phyloP scores from a whole-genome alignment of 2,329 filamentous ascomycete species.

The Macroventuria anomochaeta region DNA sequence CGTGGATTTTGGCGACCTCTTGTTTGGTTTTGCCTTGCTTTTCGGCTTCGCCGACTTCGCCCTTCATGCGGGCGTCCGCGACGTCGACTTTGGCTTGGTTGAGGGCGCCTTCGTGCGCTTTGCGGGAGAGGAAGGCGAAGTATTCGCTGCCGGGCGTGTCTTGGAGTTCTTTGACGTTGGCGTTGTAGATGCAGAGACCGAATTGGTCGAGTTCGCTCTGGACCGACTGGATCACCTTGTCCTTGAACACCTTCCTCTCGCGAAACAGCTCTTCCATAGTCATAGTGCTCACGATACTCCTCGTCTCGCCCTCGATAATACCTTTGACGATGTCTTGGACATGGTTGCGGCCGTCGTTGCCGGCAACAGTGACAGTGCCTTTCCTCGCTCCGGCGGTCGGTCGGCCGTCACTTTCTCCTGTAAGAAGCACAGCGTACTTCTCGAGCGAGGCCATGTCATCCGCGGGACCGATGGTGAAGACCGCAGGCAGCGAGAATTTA shows the following conservation, averaged over 20 bases:
- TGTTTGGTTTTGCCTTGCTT: constrained; percentile 82
- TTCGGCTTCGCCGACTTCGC: constrained; percentile 78
- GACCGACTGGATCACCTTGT: constrained; percentile 68
- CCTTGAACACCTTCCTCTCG: constrained; percentile 78
- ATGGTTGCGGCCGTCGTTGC: constrained; percentile 62
- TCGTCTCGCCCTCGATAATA: constrained; percentile 87
- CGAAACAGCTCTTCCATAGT: constrained; percentile 93
- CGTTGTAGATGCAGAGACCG: constrained; percentile 62
- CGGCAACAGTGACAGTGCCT: constrained; percentile 50
- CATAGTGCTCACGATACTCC: constrained; percentile 83
- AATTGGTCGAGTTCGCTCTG: constrained; percentile 82
- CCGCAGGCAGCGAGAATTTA: constrained; percentile 79
- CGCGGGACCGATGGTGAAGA: constrained; percentile 85
- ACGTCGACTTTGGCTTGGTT: constrained; percentile 76
- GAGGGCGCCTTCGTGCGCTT: constrained; percentile 83
- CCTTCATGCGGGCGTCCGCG: constrained; percentile 65
- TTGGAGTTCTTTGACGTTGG: constrained; percentile 85
- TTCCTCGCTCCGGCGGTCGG: constrained; percentile 39
- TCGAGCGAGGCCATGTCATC: constrained; percentile 72
- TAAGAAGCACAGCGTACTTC: constrained; percentile 83
- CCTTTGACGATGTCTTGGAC: constrained; percentile 87
- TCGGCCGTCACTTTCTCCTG: constrained; percentile 63
- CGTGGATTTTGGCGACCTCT: constrained; percentile 86
- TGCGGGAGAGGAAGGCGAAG: constrained; percentile 80
- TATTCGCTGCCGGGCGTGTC: constrained; percentile 83